Conservation (phyloP, 1,284 basidiomycete genomes). For the Sanghuangporus weigelae region DNA sequence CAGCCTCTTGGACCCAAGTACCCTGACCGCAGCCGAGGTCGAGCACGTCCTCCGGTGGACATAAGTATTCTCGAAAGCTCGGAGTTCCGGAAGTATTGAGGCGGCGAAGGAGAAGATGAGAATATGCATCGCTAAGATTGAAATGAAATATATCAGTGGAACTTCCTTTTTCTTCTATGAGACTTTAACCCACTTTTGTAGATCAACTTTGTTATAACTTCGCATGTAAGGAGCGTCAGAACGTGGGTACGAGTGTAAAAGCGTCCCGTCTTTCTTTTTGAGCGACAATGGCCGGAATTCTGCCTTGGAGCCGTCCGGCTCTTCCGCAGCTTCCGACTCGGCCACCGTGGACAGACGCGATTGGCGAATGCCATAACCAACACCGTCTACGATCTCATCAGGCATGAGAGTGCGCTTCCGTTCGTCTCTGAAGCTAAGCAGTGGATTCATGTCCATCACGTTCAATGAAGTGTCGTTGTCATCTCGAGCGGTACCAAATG, state of each 20-base stretch:
- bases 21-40: slow-evolving; percentile 71
- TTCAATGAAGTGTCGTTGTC: not conserved
- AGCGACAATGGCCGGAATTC: slow-evolving; percentile 10
- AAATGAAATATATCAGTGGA: slow-evolving; percentile 8
- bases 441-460: not conserved
- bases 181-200: slow-evolving; percentile 51
- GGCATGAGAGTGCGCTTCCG: slow-evolving; percentile 11
- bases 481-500: not conserved
- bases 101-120: slow-evolving; percentile 45
- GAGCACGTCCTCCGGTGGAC: slow-evolving; percentile 50
- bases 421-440: slow-evolving; percentile 7
- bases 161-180: not conserved
- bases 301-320: slow-evolving; percentile 4
- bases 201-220: slow-evolving; percentile 48
- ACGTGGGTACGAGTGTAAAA: slow-evolving; percentile 46
- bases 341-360: not conserved
- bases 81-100: slow-evolving; percentile 46
- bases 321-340: slow-evolving; percentile 1
- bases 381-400: slow-evolving; percentile 8
- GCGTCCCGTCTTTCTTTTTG: slow-evolving; percentile 34
- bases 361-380: slow-evolving; percentile 1
- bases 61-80: slow-evolving; percentile 52
- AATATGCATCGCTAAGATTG: slow-evolving; percentile 47
- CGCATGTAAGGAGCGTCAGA: slow-evolving; percentile 57
- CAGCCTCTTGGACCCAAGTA: slow-evolving; percentile 56